A percentile compares a stretch with the other conserved stretches of the same genome.
phyloP scores from a whole-genome alignment of 148 eudicot species.

The Rhododendron ovatum region DNA sequence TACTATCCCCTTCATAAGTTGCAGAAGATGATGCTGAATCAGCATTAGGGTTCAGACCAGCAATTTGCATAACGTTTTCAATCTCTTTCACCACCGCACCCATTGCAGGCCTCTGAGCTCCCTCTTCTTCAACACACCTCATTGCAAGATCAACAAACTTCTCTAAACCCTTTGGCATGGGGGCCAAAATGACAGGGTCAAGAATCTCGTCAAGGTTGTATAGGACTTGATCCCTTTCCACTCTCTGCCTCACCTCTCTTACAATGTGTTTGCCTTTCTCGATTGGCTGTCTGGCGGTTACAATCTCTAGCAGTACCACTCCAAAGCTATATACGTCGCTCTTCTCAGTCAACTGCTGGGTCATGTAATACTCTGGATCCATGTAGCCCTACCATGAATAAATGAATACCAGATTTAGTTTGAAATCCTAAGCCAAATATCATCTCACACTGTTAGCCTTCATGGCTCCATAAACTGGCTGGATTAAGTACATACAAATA shows the following conservation, averaged over 20 bases:
- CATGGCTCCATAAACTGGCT: background rate
- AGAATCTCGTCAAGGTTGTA: conserved; percentile 45
- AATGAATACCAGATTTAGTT: background rate
- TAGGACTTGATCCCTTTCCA: conserved; percentile 43
- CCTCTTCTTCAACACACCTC: conserved; percentile 65
- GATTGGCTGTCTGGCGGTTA: conserved; percentile 61
- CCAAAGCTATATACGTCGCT: conserved; percentile 21
- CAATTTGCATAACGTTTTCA: conserved; percentile 50
- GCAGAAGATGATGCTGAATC: conserved; percentile 54
- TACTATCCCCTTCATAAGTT: conserved; percentile 31
- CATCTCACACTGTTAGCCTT: background rate
- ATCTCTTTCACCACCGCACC: conserved; percentile 73
- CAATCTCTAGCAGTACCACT: conserved; percentile 33
- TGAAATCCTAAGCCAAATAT: background rate
- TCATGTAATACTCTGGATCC: conserved; percentile 26
- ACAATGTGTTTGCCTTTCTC: conserved; percentile 64
- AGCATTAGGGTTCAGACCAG: conserved; percentile 57
- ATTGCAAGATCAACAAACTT: conserved; percentile 55
- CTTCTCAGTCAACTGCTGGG: background rate
- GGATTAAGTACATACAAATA: no score
- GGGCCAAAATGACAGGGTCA: conserved; percentile 37
- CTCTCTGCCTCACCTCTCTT: conserved; percentile 33
- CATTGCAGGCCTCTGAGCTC: conserved; percentile 55
- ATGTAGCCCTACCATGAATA: conserved; percentile 15
- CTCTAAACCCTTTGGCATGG: conserved; percentile 44